Evolutionary conservation across 305 asterid genomes (phyloP).

Genomic region (Fraxinus xanthoxyloides): DNA sequence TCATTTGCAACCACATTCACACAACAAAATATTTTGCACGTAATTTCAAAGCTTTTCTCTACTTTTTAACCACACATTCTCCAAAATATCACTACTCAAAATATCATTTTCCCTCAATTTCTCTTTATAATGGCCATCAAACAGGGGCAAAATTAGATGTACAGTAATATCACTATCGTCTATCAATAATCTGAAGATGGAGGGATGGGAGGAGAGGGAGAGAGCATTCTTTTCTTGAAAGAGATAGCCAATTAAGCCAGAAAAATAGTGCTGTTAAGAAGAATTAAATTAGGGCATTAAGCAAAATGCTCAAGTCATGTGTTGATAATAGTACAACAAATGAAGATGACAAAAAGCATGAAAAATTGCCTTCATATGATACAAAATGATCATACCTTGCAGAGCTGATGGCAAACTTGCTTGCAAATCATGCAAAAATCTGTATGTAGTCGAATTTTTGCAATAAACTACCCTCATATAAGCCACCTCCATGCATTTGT

Average conservation of each 20-base stretch:
- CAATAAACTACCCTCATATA: slow-evolving; percentile 70
- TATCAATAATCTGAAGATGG: background rate
- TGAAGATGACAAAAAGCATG: slow-evolving; percentile 6
- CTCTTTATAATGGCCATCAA: background rate
- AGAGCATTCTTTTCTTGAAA: background rate
- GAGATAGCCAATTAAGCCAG: background rate
- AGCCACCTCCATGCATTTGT: slow-evolving; percentile 89
- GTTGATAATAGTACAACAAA: background rate
- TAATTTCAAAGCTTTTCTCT: background rate
- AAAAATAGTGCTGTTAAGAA: background rate
- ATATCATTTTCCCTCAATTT: background rate
- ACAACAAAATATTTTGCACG: background rate
- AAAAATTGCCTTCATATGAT: slow-evolving; percentile 3
- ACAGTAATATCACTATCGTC: background rate
- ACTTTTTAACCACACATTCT: background rate
- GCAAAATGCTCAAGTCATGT: background rate
- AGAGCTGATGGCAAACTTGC: slow-evolving; percentile 63
- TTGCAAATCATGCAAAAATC: slow-evolving; percentile 68
- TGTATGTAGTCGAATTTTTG: slow-evolving; percentile 52
- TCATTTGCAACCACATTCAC: background rate
- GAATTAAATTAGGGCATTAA: background rate
- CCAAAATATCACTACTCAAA: background rate
- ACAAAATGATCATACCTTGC: slow-evolving; percentile 50
- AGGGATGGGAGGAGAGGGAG: background rate
- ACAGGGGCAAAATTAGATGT: background rate